Evolutionary conservation across 73 alveolate genomes (phyloP), one percentile per base, ranked within the genome.

Genomic region (Tetrahymena elliotti): DNA sequence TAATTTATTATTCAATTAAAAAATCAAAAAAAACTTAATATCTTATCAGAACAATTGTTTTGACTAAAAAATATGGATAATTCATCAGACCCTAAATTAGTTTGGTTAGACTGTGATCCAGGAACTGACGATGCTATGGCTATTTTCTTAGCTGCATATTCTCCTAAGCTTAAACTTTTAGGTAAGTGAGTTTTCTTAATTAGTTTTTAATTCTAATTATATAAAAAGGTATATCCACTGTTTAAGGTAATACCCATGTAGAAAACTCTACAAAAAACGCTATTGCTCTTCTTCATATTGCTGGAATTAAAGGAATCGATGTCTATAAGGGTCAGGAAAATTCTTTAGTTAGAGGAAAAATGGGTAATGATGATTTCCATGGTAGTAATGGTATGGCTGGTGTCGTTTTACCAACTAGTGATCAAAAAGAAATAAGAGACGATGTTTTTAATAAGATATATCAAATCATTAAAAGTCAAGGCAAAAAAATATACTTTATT

Each of bases 101-200:
- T 94, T 2, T 94, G 96, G 96, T 52, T 94, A 33, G 96, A 94
- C 41, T 94, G 95, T 84, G 96, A 94, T 94, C 93, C 84, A 6
- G 95, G 96, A 12, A 94, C 93, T 41, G 96, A 94, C 2, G 96
- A 94, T 88, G 93, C 95, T 20, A 94, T 94, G 95, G 93, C 95
- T 35, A 84, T 94, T 33, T 68, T 94, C 37, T n/a, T 88, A 13
- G 95, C 95, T 3, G 83, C 41, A 31, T 88, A 33, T 38, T 39
- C 83, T 94, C 96, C 95, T 16, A 88, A 84, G 35, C 53, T 82
- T 1, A 88, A 94, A 36, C 36, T 94, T 13, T 22, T 88, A n/a
- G 96, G 96, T 68, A 18, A 27, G 36, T 8, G 3, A 3, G 11
- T 18, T 68, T 68, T 18, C 18, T 27, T 18, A 4, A 24, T 24